These are phyloP conservation scores for Cadophora luteo-olivacea DNA, from an alignment of 2,329 filamentous ascomycete genomes.

Conservation along the genomic window DNA sequence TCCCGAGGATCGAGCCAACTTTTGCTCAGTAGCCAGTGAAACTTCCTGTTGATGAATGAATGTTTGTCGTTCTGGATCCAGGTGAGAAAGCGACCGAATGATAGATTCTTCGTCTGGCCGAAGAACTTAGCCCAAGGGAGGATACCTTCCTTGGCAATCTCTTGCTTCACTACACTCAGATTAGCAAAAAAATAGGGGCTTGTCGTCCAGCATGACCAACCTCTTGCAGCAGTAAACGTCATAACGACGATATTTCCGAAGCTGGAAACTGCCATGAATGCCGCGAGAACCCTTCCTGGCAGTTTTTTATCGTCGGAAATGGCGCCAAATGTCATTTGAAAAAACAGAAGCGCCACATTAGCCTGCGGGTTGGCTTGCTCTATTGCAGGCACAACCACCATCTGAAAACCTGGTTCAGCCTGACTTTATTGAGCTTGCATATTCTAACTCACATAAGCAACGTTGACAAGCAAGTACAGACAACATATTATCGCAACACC, in stretches of 20 bases:
- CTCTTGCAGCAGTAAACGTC: slow-evolving; percentile 59
- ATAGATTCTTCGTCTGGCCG: slow-evolving; percentile 39
- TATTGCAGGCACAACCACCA: slow-evolving; percentile 32
- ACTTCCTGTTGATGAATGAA: slow-evolving; percentile 17
- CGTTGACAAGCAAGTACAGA: slow-evolving; percentile 50
- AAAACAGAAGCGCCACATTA: slow-evolving; percentile 40
- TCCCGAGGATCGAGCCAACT: slow-evolving; percentile 40
- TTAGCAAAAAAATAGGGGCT: not conserved
- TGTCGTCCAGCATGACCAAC: not conserved
- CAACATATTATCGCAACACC: slow-evolving; percentile 45
- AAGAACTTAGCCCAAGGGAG: slow-evolving; percentile 53
- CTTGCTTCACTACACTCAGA: slow-evolving; percentile 55
- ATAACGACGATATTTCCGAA: slow-evolving; percentile 61
- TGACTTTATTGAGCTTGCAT: slow-evolving; percentile 17
- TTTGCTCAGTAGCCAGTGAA: slow-evolving; percentile 20
- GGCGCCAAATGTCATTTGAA: slow-evolving; percentile 45
- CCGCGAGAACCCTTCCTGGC: slow-evolving; percentile 4
- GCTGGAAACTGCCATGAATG: slow-evolving; percentile 52
- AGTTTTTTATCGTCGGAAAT: slow-evolving; percentile 30
- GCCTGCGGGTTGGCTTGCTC: slow-evolving; percentile 6
- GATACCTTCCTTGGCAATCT: slow-evolving; percentile 65
- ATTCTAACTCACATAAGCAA: slow-evolving; percentile 51
- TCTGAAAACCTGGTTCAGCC: slow-evolving; percentile 30
- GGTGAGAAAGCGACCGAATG: not conserved
- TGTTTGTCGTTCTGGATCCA: slow-evolving; percentile 7